Evolutionary conservation across 805 yeast genomes (phyloP).

Genomic region (Nakazawaea peltata): DNA sequence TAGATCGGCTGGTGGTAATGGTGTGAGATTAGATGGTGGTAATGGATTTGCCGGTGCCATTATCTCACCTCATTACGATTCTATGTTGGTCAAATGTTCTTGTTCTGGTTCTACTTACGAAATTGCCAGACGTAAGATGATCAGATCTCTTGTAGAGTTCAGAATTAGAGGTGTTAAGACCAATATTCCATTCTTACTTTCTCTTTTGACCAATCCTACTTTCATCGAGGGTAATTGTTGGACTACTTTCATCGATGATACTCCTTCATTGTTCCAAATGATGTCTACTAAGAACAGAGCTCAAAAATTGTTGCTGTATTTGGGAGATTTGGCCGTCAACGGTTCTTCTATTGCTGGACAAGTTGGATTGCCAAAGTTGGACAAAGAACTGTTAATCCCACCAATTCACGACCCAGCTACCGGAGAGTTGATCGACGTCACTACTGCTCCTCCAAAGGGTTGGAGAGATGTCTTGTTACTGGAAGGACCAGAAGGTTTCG

Average conservation of each 20-base stretch:
- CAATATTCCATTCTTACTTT: slow-evolving; percentile 91
- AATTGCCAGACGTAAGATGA: slow-evolving; percentile 95
- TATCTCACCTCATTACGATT: slow-evolving; percentile 95
- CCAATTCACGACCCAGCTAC: slow-evolving; percentile 48
- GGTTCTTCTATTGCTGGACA: slow-evolving; percentile 97
- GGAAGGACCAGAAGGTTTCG: slow-evolving; percentile 86
- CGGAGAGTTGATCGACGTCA: slow-evolving; percentile 56
- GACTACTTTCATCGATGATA: slow-evolving; percentile 98
- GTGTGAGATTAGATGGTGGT: slow-evolving; percentile 98
- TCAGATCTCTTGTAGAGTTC: slow-evolving; percentile 92
- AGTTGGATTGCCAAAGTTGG: slow-evolving; percentile 81
- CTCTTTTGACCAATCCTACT: slow-evolving; percentile 82
- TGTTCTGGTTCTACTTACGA: slow-evolving; percentile 97
- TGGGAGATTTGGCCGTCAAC: slow-evolving; percentile 91
- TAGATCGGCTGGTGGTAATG: slow-evolving; percentile 98
- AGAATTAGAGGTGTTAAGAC: slow-evolving; percentile 99
- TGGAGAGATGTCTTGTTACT: slow-evolving; percentile 86
- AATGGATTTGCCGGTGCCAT: slow-evolving; percentile 96
- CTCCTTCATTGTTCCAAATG: slow-evolving; percentile 94
- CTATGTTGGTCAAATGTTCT: slow-evolving; percentile 95
- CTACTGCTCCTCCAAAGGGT: slow-evolving; percentile 58
- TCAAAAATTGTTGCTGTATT: slow-evolving; percentile 80
- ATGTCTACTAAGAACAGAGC: slow-evolving; percentile 95
- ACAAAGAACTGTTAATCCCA: slow-evolving; percentile 72
- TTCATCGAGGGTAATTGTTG: slow-evolving; percentile 85